Evolutionary conservation across 2,329 filamentous ascomycete genomes (phyloP).

Genomic region (Rutstroemia sp.): DNA sequence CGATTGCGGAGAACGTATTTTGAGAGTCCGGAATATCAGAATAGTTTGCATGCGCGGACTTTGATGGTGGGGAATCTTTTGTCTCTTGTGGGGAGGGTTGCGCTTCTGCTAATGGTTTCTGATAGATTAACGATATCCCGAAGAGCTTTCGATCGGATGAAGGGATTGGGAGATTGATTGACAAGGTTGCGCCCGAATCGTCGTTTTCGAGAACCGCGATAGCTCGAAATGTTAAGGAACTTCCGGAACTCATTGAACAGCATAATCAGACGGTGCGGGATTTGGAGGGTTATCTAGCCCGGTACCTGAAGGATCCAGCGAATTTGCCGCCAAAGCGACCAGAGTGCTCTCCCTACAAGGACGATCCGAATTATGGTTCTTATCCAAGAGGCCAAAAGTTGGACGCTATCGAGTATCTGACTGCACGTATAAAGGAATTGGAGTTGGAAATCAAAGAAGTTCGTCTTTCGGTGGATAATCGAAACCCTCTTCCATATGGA

Average conservation of each 20-base stretch:
- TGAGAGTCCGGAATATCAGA: slow-evolving; percentile 79
- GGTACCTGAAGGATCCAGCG: slow-evolving; percentile 82
- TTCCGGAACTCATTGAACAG: slow-evolving; percentile 77
- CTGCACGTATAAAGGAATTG: slow-evolving; percentile 72
- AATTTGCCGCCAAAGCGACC: slow-evolving; percentile 72
- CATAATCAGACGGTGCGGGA: slow-evolving; percentile 75
- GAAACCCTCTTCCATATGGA: slow-evolving; percentile 83
- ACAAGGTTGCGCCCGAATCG: slow-evolving; percentile 69
- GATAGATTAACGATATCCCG: slow-evolving; percentile 76
- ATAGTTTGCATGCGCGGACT: slow-evolving; percentile 71
- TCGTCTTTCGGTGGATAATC: slow-evolving; percentile 72
- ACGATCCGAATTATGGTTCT: slow-evolving; percentile 59
- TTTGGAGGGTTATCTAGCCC: slow-evolving; percentile 77
- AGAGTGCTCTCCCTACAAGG: slow-evolving; percentile 70
- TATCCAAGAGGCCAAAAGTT: slow-evolving; percentile 67
- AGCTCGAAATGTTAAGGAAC: slow-evolving; percentile 83
- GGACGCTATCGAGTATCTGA: slow-evolving; percentile 91
- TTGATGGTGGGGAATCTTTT: slow-evolving; percentile 45
- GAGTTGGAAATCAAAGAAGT: slow-evolving; percentile 81
- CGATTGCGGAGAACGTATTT: slow-evolving; percentile 72
- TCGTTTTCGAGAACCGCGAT: slow-evolving; percentile 75
- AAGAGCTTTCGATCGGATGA: slow-evolving; percentile 73
- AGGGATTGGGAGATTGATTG: slow-evolving; percentile 77
- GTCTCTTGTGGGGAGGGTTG: neutral
- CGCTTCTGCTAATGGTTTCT: neutral